phyloP scores from a whole-genome alignment of 257 asterid genomes.

The Salvia splendens region DNA sequence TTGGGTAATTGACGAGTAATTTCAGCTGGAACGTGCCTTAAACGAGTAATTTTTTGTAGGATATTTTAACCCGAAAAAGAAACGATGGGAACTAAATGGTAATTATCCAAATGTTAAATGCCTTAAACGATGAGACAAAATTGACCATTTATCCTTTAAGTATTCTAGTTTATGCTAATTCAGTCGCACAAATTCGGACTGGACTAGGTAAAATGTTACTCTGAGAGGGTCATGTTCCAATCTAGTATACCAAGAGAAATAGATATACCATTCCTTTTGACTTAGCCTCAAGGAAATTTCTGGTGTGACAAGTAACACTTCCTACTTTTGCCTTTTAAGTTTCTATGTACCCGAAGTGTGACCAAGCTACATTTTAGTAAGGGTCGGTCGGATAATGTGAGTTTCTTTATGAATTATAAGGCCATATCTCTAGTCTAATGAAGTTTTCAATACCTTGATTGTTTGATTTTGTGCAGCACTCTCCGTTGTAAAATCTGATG shows the following conservation, averaged over 20 bases:
- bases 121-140: too few relatives aligned
- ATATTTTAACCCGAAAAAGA: too few relatives aligned
- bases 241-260: neutral
- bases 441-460: neutral
- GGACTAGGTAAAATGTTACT: neutral
- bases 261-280: neutral
- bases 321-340: neutral
- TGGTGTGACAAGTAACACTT: neutral
- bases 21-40: too few relatives aligned
- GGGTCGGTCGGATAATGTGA: neutral
- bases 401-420: neutral
- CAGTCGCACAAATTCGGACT: neutral
- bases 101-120: too few relatives aligned
- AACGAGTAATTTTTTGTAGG: too few relatives aligned
- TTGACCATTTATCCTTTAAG: too few relatives aligned
- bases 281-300: neutral
- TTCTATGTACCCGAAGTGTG: constrained; percentile 12
- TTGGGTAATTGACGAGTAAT: too few relatives aligned
- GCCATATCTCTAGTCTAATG: neutral
- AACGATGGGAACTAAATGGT: too few relatives aligned
- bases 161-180: neutral
- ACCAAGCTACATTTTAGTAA: too few relatives aligned
- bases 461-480: constrained; percentile 47
- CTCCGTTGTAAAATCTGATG: constrained; percentile 76
- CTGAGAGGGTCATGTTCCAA: neutral